phyloP scores from a whole-genome alignment of 1,284 basidiomycete genomes.

The Apiotrichum gracile region DNA sequence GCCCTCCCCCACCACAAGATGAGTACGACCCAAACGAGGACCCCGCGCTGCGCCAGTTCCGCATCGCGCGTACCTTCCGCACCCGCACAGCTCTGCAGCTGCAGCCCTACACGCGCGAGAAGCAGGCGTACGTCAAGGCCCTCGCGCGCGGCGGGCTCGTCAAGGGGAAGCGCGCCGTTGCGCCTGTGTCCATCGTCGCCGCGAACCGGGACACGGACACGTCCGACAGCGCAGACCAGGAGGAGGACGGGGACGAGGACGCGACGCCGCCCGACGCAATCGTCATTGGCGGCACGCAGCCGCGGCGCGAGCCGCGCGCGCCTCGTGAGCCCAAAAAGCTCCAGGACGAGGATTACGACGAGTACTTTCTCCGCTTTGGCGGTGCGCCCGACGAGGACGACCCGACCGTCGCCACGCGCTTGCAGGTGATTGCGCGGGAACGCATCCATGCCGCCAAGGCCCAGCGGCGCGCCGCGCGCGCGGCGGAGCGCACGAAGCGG shows the following conservation, averaged over 20 bases:
- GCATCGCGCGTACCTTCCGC: slow-evolving; percentile 41
- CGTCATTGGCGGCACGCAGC: slow-evolving; percentile 34
- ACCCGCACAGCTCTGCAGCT: slow-evolving; percentile 45
- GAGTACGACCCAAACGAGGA: slow-evolving; percentile 11
- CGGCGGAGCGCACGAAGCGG: slow-evolving; percentile 20
- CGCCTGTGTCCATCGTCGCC: slow-evolving; percentile 1
- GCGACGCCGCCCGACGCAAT: slow-evolving; percentile 25
- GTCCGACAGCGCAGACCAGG: slow-evolving; percentile 15
- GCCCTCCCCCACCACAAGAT: too few relatives aligned
- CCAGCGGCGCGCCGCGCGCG: slow-evolving; percentile 13
- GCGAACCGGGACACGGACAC: slow-evolving; percentile 3
- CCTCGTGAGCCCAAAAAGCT: slow-evolving; percentile 15
- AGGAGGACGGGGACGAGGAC: slow-evolving; percentile 3
- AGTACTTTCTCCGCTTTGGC: slow-evolving; percentile 36
- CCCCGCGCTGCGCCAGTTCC: slow-evolving; percentile 37
- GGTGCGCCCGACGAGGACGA: slow-evolving; percentile 28
- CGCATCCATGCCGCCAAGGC: slow-evolving; percentile 27
- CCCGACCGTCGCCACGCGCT: slow-evolving; percentile 4
- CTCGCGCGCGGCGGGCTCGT: slow-evolving; percentile 38
- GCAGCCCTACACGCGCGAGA: slow-evolving; percentile 45
- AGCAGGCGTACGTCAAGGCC: slow-evolving; percentile 37
- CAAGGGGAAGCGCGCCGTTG: slow-evolving; percentile 19
- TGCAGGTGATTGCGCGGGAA: slow-evolving; percentile 33
- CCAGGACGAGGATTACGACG: slow-evolving; percentile 34
- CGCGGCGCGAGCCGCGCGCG: too few relatives aligned